Conservation (phyloP, 2,329 filamentous ascomycete species). For the Myriosclerotinia curreyana region DNA sequence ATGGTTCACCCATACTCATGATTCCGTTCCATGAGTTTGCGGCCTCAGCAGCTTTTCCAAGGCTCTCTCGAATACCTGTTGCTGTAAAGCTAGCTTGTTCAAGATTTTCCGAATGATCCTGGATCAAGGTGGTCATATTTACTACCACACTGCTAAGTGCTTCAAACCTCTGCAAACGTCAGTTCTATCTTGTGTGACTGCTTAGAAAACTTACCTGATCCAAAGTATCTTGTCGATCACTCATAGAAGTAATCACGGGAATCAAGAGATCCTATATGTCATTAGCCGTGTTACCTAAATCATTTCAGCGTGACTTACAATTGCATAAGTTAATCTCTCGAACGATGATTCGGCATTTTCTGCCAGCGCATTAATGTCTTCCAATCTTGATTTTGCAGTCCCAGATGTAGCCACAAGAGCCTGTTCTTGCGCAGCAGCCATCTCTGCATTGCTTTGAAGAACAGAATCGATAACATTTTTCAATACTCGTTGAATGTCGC, state of each 20-base stretch:
- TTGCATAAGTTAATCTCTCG: slow-evolving; percentile 25
- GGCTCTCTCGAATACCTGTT: slow-evolving; percentile 30
- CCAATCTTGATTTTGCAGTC: slow-evolving; percentile 28
- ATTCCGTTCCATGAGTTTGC: slow-evolving; percentile 27
- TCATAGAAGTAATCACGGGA: slow-evolving; percentile 28
- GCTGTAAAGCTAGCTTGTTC: slow-evolving; percentile 30
- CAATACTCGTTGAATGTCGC: slow-evolving; percentile 28
- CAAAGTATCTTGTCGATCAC: slow-evolving; percentile 31
- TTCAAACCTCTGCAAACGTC: slow-evolving; percentile 29
- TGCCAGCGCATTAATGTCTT: slow-evolving; percentile 30
- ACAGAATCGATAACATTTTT: slow-evolving; percentile 26
- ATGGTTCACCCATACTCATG: slow-evolving; percentile 22
- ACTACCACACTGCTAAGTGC: slow-evolving; percentile 26
- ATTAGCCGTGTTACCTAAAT: slow-evolving; percentile 20
- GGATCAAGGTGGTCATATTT: slow-evolving; percentile 34
- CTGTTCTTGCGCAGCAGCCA: slow-evolving; percentile 35
- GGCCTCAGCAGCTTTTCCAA: slow-evolving; percentile 31
- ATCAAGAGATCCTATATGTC: slow-evolving; percentile 26
- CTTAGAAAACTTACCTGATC: slow-evolving; percentile 27
- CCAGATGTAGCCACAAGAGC: slow-evolving; percentile 30
- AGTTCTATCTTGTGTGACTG: not conserved
- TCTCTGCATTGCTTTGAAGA: slow-evolving; percentile 32
- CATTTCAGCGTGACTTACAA: slow-evolving; percentile 25
- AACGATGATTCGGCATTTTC: slow-evolving; percentile 28
- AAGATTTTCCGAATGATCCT: slow-evolving; percentile 31